Evolutionary conservation across 2,329 filamentous ascomycete genomes (phyloP).

Genomic region (Diaporthe humulicola): DNA sequence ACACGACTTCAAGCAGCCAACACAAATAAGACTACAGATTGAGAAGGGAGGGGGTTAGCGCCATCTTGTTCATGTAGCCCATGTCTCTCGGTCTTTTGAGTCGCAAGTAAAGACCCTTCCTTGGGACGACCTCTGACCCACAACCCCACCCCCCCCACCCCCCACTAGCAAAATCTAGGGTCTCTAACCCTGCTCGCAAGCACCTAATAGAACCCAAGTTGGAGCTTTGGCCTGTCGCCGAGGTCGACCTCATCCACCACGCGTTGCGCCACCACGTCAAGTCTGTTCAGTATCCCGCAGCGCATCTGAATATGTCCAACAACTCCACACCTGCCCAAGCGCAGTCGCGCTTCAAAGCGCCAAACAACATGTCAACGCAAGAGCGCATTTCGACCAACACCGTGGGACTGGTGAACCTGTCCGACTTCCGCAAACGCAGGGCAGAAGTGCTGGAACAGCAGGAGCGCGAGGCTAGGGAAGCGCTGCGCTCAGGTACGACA

Average conservation of each 20-base stretch:
- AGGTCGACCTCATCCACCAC: not conserved
- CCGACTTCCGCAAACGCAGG: constrained; percentile 95
- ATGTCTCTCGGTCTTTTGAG: not conserved
- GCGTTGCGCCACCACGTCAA: not conserved
- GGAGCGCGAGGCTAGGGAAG: constrained; percentile 82
- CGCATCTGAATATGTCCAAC: constrained; percentile 54
- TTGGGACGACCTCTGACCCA: not conserved
- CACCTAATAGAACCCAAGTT: not conserved
- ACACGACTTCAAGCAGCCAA: constrained; percentile 55
- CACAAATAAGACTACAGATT: not conserved
- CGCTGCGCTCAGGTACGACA: constrained; percentile 63
- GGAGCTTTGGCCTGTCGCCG: not conserved
- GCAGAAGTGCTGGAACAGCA: constrained; percentile 94
- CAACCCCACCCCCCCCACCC: not conserved
- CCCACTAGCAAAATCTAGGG: not conserved
- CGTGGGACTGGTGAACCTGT: constrained; percentile 90
- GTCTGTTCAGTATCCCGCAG: not conserved
- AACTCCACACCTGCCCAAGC: constrained; percentile 41
- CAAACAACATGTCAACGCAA: constrained; percentile 80
- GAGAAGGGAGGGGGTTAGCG: not conserved
- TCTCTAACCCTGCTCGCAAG: not conserved
- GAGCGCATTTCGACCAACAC: constrained; percentile 88
- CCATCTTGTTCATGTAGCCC: not conserved
- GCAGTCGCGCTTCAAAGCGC: constrained; percentile 75
- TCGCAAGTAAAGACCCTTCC: not conserved